phyloP scores from a whole-genome alignment of 208 protist species.

The Balamuthia mandrillaris region DNA sequence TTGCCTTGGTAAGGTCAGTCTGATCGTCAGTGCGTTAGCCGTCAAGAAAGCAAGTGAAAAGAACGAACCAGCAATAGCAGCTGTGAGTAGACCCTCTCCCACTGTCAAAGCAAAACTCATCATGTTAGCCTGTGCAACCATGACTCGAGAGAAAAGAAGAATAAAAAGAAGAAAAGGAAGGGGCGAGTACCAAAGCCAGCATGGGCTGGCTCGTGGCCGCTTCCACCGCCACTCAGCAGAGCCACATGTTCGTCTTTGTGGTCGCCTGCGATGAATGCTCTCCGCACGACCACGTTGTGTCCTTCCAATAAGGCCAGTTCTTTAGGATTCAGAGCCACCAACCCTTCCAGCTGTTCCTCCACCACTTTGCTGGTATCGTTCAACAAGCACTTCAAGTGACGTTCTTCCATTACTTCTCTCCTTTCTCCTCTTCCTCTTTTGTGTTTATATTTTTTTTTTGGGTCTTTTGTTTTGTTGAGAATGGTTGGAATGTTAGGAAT shows the following conservation, averaged over 20 bases:
- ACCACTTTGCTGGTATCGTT: slow-evolving; percentile 12
- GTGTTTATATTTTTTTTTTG: no score
- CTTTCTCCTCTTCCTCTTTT: no score
- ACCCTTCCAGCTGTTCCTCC: slow-evolving; percentile 9
- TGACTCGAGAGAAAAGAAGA: no score
- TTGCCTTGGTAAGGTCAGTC: background rate
- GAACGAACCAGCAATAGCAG: slow-evolving; percentile 75
- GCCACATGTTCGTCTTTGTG: background rate
- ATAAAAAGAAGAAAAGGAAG: no score
- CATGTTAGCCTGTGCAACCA: no score
- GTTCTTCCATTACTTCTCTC: no score
- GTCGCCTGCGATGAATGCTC: slow-evolving; percentile 12
- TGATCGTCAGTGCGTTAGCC: no score
- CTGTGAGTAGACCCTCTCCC: slow-evolving; percentile 86
- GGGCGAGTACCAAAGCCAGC: slow-evolving; percentile 76
- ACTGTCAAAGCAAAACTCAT: no score
- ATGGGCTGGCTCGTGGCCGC: slow-evolving; percentile 83
- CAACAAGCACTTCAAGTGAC: background rate
- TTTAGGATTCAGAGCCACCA: background rate
- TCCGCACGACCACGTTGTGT: slow-evolving; percentile 12
- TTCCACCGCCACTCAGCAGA: slow-evolving; percentile 77
- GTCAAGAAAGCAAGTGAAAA: no score
- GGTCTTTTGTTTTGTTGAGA: no score
- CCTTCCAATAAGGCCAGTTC: background rate
- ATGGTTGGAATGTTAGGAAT: no score